Evolutionary conservation across 768 basidiomycete genomes (phyloP).

Genomic region (Boletus rubropictus): DNA sequence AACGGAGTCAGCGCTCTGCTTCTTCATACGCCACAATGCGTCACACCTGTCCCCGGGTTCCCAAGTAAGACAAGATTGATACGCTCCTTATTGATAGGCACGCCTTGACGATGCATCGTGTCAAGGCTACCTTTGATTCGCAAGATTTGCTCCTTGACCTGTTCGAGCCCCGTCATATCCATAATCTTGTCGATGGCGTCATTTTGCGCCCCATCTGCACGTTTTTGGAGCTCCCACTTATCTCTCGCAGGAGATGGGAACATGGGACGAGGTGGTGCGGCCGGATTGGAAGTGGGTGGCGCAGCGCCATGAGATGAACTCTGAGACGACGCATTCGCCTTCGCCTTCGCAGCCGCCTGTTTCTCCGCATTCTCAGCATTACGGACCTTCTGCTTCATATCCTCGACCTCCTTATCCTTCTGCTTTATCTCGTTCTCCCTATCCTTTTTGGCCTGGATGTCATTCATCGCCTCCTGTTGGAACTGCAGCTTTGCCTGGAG

Average conservation of each 20-base stretch:
- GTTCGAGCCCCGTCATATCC: slow-evolving; percentile 64
- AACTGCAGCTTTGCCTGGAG: slow-evolving; percentile 38
- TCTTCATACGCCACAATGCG: not conserved
- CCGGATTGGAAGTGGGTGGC: slow-evolving; percentile 2
- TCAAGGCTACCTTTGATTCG: slow-evolving; percentile 56
- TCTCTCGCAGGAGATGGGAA: slow-evolving; percentile 35
- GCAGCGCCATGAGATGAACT: not conserved
- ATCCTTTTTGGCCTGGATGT: slow-evolving; percentile 37
- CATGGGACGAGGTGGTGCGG: slow-evolving; percentile 7
- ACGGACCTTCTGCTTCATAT: slow-evolving; percentile 18
- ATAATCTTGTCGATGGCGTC: slow-evolving; percentile 58
- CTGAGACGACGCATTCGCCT: slow-evolving; percentile 1
- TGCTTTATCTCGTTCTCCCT: slow-evolving; percentile 37
- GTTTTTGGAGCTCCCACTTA: slow-evolving; percentile 58
- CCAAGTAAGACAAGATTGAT: slow-evolving; percentile 61
- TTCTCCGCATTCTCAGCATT: slow-evolving; percentile 14
- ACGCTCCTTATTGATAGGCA: slow-evolving; percentile 48
- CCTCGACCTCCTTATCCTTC: slow-evolving; percentile 43
- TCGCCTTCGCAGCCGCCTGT: slow-evolving; percentile 2
- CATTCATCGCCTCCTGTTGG: slow-evolving; percentile 30
- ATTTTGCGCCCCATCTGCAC: slow-evolving; percentile 46
- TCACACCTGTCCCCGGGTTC: slow-evolving; percentile 68
- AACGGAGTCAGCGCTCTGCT: not conserved
- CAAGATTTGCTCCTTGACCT: slow-evolving; percentile 58
- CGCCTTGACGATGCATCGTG: slow-evolving; percentile 45